Percentiles rank a stretch among this genome's conserved stretches.
These are phyloP conservation scores for Exophiala calicioides DNA, from an alignment of 2,329 filamentous ascomycete genomes.

Conservation along the genomic window DNA sequence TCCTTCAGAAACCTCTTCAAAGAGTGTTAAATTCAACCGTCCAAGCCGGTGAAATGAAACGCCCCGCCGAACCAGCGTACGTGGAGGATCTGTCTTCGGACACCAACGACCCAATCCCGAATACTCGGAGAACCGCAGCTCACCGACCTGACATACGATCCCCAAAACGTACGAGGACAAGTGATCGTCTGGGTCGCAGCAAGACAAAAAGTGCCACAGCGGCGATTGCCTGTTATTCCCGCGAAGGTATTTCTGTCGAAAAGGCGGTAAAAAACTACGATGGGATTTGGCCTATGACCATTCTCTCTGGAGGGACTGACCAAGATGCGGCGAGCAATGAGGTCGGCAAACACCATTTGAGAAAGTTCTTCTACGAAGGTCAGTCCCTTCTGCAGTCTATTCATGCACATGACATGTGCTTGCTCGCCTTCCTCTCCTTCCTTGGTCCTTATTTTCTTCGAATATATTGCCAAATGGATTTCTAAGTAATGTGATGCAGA, in stretches of 20 bases:
- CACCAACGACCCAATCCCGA: slow-evolving; percentile 3
- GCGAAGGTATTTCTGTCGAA: slow-evolving; percentile 3
- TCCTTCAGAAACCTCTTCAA: not conserved
- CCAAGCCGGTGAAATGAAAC: slow-evolving; percentile 3
- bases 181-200: slow-evolving; percentile 5
- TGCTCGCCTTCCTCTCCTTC: not conserved
- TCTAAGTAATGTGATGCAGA: slow-evolving; percentile 5
- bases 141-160: not conserved
- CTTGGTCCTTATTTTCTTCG: too few relatives aligned
- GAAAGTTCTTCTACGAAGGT: slow-evolving; percentile 10
- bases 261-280: slow-evolving; percentile 3
- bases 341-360: slow-evolving; percentile 3
- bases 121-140: slow-evolving; percentile 8
- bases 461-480: not conserved
- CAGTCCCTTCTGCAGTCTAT: not conserved
- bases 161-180: slow-evolving; percentile 9
- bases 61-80: slow-evolving; percentile 7
- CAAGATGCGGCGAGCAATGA: slow-evolving; percentile 1
- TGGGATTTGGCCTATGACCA: slow-evolving; percentile 6
- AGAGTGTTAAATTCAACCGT: not conserved
- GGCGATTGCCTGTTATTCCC: slow-evolving; percentile 5
- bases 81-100: slow-evolving; percentile 8
- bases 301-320: slow-evolving; percentile 6
- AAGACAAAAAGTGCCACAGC: slow-evolving; percentile 11
- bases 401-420: not conserved